phyloP scores from a whole-genome alignment of 2,329 filamentous ascomycete species.

The Ophiostoma fasciatum region DNA sequence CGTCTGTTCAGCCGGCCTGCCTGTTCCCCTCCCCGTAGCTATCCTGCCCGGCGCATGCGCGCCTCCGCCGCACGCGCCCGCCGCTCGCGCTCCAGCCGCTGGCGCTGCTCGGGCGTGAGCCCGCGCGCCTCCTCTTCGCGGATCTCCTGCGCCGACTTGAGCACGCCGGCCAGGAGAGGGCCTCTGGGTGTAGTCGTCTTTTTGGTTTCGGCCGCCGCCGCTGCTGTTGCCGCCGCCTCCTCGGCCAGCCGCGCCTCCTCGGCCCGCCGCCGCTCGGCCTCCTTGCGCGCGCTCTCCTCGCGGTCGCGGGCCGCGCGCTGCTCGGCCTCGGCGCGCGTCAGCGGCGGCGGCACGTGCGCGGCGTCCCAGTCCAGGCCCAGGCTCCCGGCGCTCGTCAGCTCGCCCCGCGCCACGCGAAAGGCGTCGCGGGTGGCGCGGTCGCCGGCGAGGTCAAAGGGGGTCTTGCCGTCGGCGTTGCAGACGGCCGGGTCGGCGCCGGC shows the following conservation, averaged over 20 bases:
- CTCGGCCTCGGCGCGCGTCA: conserved; percentile 60
- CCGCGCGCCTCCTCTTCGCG: conserved; percentile 74
- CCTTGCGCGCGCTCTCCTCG: conserved; percentile 50
- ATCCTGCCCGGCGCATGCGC: conserved; percentile 56
- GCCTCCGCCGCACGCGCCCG: conserved; percentile 87
- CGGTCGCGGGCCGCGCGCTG: conserved; percentile 55
- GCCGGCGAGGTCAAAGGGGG: conserved; percentile 73
- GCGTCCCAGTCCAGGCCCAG: conserved; percentile 48
- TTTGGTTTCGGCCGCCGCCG: conserved; percentile 16
- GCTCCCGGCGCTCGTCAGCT: conserved; percentile 60
- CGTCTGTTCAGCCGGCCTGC: too few relatives aligned
- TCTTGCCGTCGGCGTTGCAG: conserved; percentile 61
- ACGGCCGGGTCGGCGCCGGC: conserved; percentile 59
- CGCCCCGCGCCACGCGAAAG: conserved; percentile 73
- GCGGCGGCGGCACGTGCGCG: conserved; percentile 54
- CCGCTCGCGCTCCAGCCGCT: conserved; percentile 72
- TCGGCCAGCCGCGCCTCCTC: conserved; percentile 59
- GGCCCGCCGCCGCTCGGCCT: conserved; percentile 52
- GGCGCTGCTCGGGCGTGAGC: conserved; percentile 74
- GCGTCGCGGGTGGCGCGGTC: conserved; percentile 78
- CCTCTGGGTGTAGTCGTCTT: too few relatives aligned
- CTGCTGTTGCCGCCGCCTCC: conserved; percentile 43
- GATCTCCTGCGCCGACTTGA: conserved; percentile 65
- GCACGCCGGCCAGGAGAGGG: conserved; percentile 39
- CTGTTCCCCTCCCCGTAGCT: conserved; percentile 41